Evolutionary conservation across 176 grass and related monocot genomes (phyloP).

Genomic region (Triticum urartu): DNA sequence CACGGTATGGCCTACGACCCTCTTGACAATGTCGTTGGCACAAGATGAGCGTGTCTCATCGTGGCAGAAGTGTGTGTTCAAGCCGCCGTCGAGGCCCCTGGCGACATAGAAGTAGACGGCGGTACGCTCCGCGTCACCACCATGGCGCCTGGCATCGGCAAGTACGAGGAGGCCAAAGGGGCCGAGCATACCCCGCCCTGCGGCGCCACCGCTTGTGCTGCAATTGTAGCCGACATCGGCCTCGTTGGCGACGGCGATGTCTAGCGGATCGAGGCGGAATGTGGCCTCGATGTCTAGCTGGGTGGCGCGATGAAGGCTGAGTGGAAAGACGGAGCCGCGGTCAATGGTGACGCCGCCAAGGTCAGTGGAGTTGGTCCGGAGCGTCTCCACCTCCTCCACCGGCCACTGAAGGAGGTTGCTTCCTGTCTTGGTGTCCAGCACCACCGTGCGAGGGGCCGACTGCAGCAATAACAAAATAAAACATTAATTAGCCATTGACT

Average conservation of each 20-base stretch:
- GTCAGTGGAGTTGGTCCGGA: slow-evolving; percentile 56
- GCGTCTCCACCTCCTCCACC: slow-evolving; percentile 44
- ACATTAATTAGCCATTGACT: background rate
- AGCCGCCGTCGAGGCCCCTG: slow-evolving; percentile 39
- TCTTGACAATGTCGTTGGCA: slow-evolving; percentile 82
- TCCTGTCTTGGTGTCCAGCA: slow-evolving; percentile 62
- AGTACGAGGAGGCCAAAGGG: slow-evolving; percentile 51
- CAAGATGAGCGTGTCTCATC: slow-evolving; percentile 37
- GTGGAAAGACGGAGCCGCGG: slow-evolving; percentile 48
- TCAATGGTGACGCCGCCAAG: slow-evolving; percentile 51
- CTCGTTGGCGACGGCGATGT: background rate
- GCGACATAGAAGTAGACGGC: slow-evolving; percentile 88
- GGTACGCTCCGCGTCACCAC: slow-evolving; percentile 42
- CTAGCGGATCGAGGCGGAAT: slow-evolving; percentile 52
- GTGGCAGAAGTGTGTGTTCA: slow-evolving; percentile 68
- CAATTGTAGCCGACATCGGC: no score
- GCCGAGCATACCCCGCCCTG: slow-evolving; percentile 47
- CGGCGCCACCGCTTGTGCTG: slow-evolving; percentile 62
- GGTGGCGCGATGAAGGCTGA: slow-evolving; percentile 52
- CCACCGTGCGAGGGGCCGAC: slow-evolving; percentile 59
- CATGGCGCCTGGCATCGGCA: slow-evolving; percentile 20
- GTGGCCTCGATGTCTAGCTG: slow-evolving; percentile 86
- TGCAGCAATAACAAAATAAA: slow-evolving; percentile 2
- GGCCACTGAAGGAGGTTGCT: slow-evolving; percentile 64
- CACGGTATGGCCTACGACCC: slow-evolving; percentile 66